Base-by-base conservation (phyloP, 768 basidiomycete genomes). In the Mycena pura region DNA sequence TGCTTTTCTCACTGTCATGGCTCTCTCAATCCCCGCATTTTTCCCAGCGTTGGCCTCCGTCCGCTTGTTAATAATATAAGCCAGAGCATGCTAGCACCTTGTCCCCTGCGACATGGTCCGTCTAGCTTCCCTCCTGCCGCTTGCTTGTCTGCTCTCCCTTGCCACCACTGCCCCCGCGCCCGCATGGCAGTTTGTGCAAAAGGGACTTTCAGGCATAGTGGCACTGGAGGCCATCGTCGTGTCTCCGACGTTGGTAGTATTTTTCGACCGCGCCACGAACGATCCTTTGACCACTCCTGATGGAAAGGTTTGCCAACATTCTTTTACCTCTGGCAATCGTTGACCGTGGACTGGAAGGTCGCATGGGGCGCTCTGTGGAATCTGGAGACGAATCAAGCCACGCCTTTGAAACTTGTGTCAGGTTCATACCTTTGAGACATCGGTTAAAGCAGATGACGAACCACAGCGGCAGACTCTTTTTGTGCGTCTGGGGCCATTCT, bases 381-480 rank as follows among this genome's bases (percentile, higher is more conserved):
- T 53, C 66, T 82, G 45, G 73, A 75, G 32, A 78, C 80, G 13
- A 84, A 84, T 65, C 68, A 67, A 19, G 81, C 78, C 29, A 80
- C 80, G 11, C 64, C 86, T 6, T 80, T 89, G 78, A 82, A 88
- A 67, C 74, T 85, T 22, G 62, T 79, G 36, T 83, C 83, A n/a
- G n/a, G n/a, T n/a, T n/a, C n/a, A n/a, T n/a, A n/a, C n/a, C n/a
- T n/a, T n/a, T n/a, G n/a, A n/a, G n/a, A n/a, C n/a, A n/a, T n/a
- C n/a, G n/a, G n/a, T n/a, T n/a, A n/a, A n/a, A n/a, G n/a, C n/a
- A n/a, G n/a, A n/a, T n/a, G n/a, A n/a, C n/a, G n/a, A n/a, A n/a
- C n/a, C n/a, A n/a, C n/a, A n/a, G n/a, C n/a, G n/a, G n/a, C n/a
- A 10, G 88, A 90, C 71, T 72, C 82, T 0, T 88, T 88, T 74